These are phyloP conservation scores for Phytophthora pisi DNA, from an alignment of 352 stramenopile species.

Conservation along the genomic window DNA sequence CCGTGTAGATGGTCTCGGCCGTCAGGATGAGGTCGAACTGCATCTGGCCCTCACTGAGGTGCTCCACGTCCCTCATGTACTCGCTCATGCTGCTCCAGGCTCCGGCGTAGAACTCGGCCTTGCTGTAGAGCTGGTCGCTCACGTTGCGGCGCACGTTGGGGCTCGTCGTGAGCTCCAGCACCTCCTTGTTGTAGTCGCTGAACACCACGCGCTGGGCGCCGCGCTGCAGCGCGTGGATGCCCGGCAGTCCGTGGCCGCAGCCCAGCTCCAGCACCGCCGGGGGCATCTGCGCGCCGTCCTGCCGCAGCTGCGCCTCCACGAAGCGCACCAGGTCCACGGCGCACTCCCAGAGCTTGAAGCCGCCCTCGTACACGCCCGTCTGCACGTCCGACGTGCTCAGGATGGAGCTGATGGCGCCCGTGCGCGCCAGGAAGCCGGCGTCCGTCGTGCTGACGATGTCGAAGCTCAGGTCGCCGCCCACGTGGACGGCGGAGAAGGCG, in stretches of 20 bases:
- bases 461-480: constrained; percentile 43
- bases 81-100: constrained; percentile 69
- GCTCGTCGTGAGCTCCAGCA: constrained; percentile 84
- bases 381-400: constrained; percentile 79
- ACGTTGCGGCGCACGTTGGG: constrained; percentile 76
- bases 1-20: constrained; percentile 88
- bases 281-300: constrained; percentile 30
- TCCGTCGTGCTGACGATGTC: constrained; percentile 72
- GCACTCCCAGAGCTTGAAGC: constrained; percentile 90
- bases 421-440: constrained; percentile 51
- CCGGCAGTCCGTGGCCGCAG: constrained; percentile 79
- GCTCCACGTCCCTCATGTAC: constrained; percentile 53
- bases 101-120: constrained; percentile 78
- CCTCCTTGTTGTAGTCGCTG: constrained; percentile 90
- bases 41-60: constrained; percentile 35
- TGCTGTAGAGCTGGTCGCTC: constrained; percentile 32
- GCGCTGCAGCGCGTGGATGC: constrained; percentile 74
- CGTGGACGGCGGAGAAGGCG: constrained; percentile 41
- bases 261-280: constrained; percentile 68
- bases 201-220: constrained; percentile 75
- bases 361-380: constrained; percentile 83
- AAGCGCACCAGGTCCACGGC: constrained; percentile 74
- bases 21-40: constrained; percentile 83
- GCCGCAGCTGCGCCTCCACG: constrained; percentile 37
- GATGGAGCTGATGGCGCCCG: constrained; percentile 66